Evolutionary conservation across 371 early-diverging fungal genomes (phyloP).

Genomic region (Dichotomocladium elegans): DNA sequence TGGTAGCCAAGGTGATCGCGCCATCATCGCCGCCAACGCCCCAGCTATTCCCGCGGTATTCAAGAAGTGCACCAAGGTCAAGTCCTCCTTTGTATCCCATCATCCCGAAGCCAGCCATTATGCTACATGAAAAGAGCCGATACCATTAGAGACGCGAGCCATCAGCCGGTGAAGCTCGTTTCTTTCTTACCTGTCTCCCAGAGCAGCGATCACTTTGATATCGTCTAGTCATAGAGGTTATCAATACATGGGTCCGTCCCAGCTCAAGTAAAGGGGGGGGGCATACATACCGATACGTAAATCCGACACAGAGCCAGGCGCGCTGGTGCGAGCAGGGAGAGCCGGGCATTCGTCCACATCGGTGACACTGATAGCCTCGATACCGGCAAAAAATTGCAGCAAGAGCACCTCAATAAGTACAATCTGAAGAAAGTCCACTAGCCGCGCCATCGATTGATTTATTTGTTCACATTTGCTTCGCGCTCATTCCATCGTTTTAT

Average conservation of each 20-base stretch:
- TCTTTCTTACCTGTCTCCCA: slow-evolving; percentile 20
- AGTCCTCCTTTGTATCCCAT: slow-evolving; percentile 15
- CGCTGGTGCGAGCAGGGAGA: slow-evolving; percentile 6
- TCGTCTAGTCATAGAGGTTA: too few species aligned
- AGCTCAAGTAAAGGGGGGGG: too few species aligned
- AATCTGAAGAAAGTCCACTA: too few species aligned
- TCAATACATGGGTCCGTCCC: too few species aligned
- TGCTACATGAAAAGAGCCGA: slow-evolving; percentile 9
- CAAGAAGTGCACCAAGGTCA: slow-evolving; percentile 17
- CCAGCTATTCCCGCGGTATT: slow-evolving; percentile 42
- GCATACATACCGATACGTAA: too few species aligned
- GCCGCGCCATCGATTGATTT: too few species aligned
- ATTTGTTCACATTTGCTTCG: too few species aligned
- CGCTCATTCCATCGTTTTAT: too few species aligned
- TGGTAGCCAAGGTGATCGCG: slow-evolving; percentile 36
- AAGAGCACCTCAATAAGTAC: too few species aligned
- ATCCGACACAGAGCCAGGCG: slow-evolving; percentile 11
- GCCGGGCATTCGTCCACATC: slow-evolving; percentile 12
- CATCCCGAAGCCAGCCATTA: slow-evolving; percentile 30
- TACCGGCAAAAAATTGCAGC: too few species aligned
- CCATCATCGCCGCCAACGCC: slow-evolving; percentile 38
- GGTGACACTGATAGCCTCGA: not conserved
- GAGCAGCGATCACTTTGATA: slow-evolving; percentile 19
- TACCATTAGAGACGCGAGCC: not conserved
- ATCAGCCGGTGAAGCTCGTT: not conserved